Base-by-base conservation (phyloP, 495 filamentous ascomycete genomes). In the Trichoderma reesei region DNA sequence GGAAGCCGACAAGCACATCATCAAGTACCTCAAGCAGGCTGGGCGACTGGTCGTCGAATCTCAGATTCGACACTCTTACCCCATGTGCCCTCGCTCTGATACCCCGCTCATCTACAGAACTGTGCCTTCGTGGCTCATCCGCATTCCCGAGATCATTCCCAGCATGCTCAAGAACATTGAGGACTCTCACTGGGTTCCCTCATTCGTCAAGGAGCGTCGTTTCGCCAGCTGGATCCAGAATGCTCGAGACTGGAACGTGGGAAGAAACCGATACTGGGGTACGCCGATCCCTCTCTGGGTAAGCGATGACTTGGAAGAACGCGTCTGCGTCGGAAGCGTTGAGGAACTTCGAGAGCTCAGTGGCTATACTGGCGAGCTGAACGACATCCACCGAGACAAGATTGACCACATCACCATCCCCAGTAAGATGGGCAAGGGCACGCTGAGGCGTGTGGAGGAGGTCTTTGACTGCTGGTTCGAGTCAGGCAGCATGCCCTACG, bases 401-500 rank as follows among this genome's bases (percentile, higher is more conserved):
- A 89, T 98, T 63, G 94, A 98, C 68, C 77, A 93, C 64, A 98
- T 98, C 72, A 97, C 94, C 46, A 98, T 98, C 67, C 94, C 94
- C 7, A 93, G 90, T 71, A 88, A 91, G 73, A 81, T 86, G 76
- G 94, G 94, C 64, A 96, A 94, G 70, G 94, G 94, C 46, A 80
- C 79, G 34, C 80, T 98, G 60, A 86, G 85, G 64, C 86, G 94
- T 64, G 83, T 94, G 9, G 85, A 88, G 46, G 94, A 98, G 75
- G 92, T 98, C 11, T 98, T 98, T 70, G 94, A 98, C 77, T 98
- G 94, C 73, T 98, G 94, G 94, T 95, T 90, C 66, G 81, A 83
- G 72, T 95, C 90, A 31, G 92, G 92, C 16, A 92, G 90, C 72
- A 98, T 98, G 94, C 94, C 94, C 2, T 98, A 97, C 68, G 90